Percentiles rank a stretch among this genome's conserved stretches.
These are phyloP conservation scores for Asterochloris sp. DNA, from an alignment of 139 green algal species.

Conservation along the genomic window DNA sequence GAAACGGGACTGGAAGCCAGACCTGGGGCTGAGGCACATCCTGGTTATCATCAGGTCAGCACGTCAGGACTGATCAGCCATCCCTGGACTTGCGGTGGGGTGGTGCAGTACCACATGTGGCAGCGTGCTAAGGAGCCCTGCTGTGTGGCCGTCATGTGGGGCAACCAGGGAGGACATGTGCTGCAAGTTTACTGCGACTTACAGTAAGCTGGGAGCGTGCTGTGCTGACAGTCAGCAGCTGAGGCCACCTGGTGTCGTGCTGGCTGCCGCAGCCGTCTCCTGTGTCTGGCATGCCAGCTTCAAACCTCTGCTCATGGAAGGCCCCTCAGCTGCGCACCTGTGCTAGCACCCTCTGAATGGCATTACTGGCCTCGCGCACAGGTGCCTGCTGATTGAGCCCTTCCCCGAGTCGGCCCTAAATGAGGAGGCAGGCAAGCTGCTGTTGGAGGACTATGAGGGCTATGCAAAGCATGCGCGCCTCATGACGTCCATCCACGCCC, in stretches of 20 bases:
- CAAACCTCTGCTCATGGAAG: too few relatives aligned
- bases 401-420: slow-evolving; percentile 97
- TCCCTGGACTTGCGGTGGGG: neutral
- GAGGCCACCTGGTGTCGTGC: too few relatives aligned
- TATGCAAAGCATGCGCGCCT: slow-evolving; percentile 84
- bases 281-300: too few relatives aligned
- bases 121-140: neutral
- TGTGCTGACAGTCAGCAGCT: too few relatives aligned
- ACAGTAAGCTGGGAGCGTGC: too few relatives aligned
- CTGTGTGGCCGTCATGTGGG: too few relatives aligned
- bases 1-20: slow-evolving; percentile 91
- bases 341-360: too few relatives aligned
- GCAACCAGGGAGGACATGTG: too few relatives aligned
- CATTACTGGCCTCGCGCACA: neutral
- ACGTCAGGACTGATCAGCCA: neutral
- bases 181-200: too few relatives aligned
- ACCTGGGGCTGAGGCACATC: slow-evolving; percentile 83
- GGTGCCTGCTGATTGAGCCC: slow-evolving; percentile 91
- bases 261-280: too few relatives aligned
- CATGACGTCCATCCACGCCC: slow-evolving; percentile 89
- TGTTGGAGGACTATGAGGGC: slow-evolving; percentile 87
- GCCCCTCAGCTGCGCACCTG: too few relatives aligned
- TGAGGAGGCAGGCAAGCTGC: slow-evolving; percentile 93
- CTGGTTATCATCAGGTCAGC: slow-evolving; percentile 81
- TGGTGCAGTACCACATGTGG: neutral